A percentile compares a stretch with the other conserved stretches of the same genome.
phyloP scores from a whole-genome alignment of 2,329 filamentous ascomycete genomes.

The Albophoma yamanashiensis region DNA sequence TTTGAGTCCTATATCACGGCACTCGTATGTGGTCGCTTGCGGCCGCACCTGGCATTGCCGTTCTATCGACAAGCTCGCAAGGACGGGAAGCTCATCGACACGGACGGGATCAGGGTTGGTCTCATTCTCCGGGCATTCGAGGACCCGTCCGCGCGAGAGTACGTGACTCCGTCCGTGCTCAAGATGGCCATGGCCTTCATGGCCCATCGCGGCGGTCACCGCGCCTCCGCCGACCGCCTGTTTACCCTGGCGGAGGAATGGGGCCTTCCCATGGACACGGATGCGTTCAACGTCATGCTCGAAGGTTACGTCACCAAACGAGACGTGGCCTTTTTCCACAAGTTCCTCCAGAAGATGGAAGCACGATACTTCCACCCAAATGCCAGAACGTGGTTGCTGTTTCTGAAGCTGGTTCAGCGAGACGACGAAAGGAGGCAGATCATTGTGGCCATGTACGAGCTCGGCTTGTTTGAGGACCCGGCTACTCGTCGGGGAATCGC shows the following conservation, averaged over 20 bases:
- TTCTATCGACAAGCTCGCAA: constrained; percentile 21
- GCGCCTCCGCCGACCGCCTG: constrained; percentile 21
- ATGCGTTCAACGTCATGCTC: constrained; percentile 37
- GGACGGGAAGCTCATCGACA: constrained; percentile 19
- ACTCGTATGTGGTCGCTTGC: constrained; percentile 27
- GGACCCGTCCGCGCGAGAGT: constrained; percentile 19
- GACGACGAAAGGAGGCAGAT: constrained; percentile 41
- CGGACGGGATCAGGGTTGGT: constrained; percentile 25
- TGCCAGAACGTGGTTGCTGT: constrained; percentile 35
- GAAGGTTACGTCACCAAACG: constrained; percentile 25
- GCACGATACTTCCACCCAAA: constrained; percentile 27
- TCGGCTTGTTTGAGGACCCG: constrained; percentile 29
- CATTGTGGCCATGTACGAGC: constrained; percentile 33
- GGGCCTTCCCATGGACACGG: constrained; percentile 31
- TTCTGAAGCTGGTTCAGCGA: constrained; percentile 43
- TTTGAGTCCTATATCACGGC: constrained; percentile 31
- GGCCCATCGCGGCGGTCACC: constrained; percentile 21
- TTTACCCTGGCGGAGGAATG: constrained; percentile 24
- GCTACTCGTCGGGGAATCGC: constrained; percentile 26
- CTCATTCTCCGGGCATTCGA: constrained; percentile 28
- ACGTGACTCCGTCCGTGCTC: constrained; percentile 27
- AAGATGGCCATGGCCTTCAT: constrained; percentile 35
- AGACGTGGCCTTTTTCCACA: constrained; percentile 30
- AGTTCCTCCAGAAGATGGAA: constrained; percentile 29
- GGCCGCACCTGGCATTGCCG: constrained; percentile 17